Conservation (phyloP, 108 stramenopile species). For the Cyclotella choctawhatcheeana region DNA sequence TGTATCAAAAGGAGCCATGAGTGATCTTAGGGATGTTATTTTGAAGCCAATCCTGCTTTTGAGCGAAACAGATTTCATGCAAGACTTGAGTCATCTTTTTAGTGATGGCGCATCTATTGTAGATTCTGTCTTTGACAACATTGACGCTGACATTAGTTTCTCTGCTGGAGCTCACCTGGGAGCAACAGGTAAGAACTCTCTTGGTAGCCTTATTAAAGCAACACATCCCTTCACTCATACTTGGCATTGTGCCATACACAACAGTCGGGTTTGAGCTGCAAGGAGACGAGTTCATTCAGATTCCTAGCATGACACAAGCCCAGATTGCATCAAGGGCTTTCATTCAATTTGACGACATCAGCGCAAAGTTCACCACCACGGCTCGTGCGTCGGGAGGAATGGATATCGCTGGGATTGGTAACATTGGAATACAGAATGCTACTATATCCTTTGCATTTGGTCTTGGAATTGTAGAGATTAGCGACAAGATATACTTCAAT, state of each 20-base stretch:
- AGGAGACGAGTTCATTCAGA: background rate
- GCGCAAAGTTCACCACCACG: slow-evolving; percentile 24
- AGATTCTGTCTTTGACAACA: background rate
- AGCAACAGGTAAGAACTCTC: slow-evolving; percentile 14
- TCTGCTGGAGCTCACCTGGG: slow-evolving; percentile 24
- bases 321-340: slow-evolving; percentile 2
- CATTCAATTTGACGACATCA: slow-evolving; percentile 34
- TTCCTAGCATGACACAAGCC: background rate
- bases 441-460: slow-evolving; percentile 25
- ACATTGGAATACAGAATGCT: slow-evolving; percentile 9
- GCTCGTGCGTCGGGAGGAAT: slow-evolving; percentile 15
- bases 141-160: slow-evolving; percentile 15
- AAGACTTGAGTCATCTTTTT: slow-evolving; percentile 3
- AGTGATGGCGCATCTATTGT: background rate
- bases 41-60: slow-evolving; percentile 26
- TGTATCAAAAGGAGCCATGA: slow-evolving; percentile 18
- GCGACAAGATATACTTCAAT: slow-evolving; percentile 21
- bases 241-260: background rate
- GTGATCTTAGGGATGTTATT: slow-evolving; percentile 10
- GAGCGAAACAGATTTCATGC: slow-evolving; percentile 12
- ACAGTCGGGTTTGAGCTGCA: slow-evolving; percentile 18
- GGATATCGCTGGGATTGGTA: slow-evolving; percentile 21
- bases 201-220: too few species aligned
- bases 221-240: background rate
- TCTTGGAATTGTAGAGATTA: slow-evolving; percentile 19